Evolutionary conservation across 345 rosid genomes (phyloP).

Genomic region (Arabidopsis suecica): DNA sequence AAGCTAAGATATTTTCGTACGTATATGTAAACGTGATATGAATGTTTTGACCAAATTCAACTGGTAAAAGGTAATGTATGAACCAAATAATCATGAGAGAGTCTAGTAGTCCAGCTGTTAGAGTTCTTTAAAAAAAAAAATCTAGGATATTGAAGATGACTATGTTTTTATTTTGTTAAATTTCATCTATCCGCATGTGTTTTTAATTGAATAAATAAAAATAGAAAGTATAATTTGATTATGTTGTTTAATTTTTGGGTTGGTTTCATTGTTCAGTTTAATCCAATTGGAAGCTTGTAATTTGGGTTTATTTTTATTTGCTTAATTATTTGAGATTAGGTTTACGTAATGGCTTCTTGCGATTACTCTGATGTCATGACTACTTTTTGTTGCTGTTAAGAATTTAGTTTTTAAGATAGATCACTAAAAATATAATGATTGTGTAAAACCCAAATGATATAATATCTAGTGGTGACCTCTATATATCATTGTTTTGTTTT

Average conservation of each 20-base stretch:
- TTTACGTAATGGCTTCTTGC: constrained; percentile 13
- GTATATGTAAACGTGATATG: not conserved
- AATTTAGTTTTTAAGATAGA: not conserved
- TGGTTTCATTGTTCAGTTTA: not conserved
- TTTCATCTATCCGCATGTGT: not conserved
- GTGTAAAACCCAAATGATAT: not conserved
- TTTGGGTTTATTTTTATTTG: not conserved
- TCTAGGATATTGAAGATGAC: not conserved
- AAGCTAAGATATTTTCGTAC: not conserved
- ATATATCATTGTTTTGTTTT: not conserved
- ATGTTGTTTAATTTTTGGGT: not conserved
- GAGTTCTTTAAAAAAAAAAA: not conserved
- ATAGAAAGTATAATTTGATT: not conserved
- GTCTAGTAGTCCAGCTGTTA: not conserved
- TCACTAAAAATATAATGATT: not conserved
- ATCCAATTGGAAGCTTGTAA: not conserved
- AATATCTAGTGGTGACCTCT: not conserved
- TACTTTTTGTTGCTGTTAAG: not conserved
- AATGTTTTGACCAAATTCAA: not conserved
- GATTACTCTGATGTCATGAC: constrained; percentile 20
- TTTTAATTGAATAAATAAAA: not conserved
- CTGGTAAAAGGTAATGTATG: not conserved
- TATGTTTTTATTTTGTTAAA: not conserved
- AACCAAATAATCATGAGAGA: not conserved
- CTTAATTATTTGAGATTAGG: not conserved